Percentiles rank a stretch among this genome's conserved stretches.
phyloP scores from a whole-genome alignment of 805 yeast genomes.

The Sugiyamaella boreocaroliniensis region DNA sequence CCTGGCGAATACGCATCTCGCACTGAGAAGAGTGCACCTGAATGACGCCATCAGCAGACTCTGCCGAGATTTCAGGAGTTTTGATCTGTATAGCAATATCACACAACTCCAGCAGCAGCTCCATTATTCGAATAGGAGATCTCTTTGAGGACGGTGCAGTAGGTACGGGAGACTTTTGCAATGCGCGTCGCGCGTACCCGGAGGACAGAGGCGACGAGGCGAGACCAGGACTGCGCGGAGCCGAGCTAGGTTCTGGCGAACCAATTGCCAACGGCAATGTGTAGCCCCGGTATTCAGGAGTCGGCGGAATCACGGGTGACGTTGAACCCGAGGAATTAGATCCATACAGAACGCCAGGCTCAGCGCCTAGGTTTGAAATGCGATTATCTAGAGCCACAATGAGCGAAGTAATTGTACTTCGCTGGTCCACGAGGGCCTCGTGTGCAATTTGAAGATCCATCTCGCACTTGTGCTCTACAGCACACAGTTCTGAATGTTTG shows the following conservation, averaged over 20 bases:
- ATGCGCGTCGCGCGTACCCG: background rate
- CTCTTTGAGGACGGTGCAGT: slow-evolving; percentile 26
- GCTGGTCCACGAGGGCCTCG: slow-evolving; percentile 70
- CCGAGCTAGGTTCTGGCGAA: slow-evolving; percentile 1
- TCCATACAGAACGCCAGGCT: slow-evolving; percentile 5
- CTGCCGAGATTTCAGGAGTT: slow-evolving; percentile 51
- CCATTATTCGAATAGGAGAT: slow-evolving; percentile 42
- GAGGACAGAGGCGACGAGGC: slow-evolving; percentile 8
- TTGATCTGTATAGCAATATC: slow-evolving; percentile 70
- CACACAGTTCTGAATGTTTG: slow-evolving; percentile 79
- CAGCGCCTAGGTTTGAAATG: slow-evolving; percentile 3
- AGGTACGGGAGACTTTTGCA: slow-evolving; percentile 4
- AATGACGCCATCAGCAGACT: slow-evolving; percentile 14
- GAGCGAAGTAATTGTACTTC: slow-evolving; percentile 37
- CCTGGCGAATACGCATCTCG: slow-evolving; percentile 30
- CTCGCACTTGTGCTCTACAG: slow-evolving; percentile 75
- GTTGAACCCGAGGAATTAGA: slow-evolving; percentile 6
- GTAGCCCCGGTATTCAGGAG: slow-evolving; percentile 14
- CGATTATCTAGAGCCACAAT: slow-evolving; percentile 29
- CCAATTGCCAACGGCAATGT: slow-evolving; percentile 7
- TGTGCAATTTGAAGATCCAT: slow-evolving; percentile 70
- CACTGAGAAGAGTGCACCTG: slow-evolving; percentile 27
- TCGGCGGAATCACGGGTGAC: slow-evolving; percentile 4
- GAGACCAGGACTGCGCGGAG: slow-evolving; percentile 8
- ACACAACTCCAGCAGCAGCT: slow-evolving; percentile 51